Conservation (phyloP, 208 protist species). For the Phytomonas sp. region DNA sequence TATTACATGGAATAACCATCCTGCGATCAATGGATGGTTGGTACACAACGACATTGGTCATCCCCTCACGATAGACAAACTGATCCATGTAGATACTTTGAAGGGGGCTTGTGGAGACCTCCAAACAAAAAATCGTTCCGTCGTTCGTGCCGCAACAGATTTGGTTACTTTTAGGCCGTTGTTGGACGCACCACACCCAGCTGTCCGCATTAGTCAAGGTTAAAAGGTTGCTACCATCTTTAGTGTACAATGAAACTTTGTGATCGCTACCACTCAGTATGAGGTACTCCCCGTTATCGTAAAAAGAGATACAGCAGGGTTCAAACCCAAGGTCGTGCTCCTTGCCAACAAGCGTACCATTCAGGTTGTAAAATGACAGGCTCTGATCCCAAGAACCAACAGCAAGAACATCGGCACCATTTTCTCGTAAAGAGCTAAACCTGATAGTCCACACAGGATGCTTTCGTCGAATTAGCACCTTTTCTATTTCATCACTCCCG, state of each 20-base stretch:
- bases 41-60: conserved; percentile 95
- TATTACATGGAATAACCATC: conserved; percentile 88
- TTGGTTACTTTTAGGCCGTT: conserved; percentile 70
- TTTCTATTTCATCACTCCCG: conserved; percentile 20
- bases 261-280: conserved; percentile 88
- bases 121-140: conserved; percentile 80
- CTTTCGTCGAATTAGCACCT: conserved; percentile 50
- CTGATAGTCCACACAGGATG: conserved; percentile 90
- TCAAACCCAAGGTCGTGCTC: conserved; percentile 89
- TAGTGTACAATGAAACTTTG: conserved; percentile 87
- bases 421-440: conserved; percentile 89
- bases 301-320: conserved; percentile 90
- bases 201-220: conserved; percentile 60
- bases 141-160: conserved; percentile 88
- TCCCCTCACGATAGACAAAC: conserved; percentile 93
- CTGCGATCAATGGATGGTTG: conserved; percentile 82
- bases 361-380: conserved; percentile 93
- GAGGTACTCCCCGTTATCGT: conserved; percentile 89
- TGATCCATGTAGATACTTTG: conserved; percentile 93
- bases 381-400: conserved; percentile 94
- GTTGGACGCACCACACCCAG: conserved; percentile 81
- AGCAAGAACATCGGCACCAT: conserved; percentile 85
- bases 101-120: conserved; percentile 84
- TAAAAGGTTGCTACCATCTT: conserved; percentile 81
- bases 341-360: conserved; percentile 53